phyloP scores from a whole-genome alignment of 23 red algal genomes.

The Chondrus crispus region DNA sequence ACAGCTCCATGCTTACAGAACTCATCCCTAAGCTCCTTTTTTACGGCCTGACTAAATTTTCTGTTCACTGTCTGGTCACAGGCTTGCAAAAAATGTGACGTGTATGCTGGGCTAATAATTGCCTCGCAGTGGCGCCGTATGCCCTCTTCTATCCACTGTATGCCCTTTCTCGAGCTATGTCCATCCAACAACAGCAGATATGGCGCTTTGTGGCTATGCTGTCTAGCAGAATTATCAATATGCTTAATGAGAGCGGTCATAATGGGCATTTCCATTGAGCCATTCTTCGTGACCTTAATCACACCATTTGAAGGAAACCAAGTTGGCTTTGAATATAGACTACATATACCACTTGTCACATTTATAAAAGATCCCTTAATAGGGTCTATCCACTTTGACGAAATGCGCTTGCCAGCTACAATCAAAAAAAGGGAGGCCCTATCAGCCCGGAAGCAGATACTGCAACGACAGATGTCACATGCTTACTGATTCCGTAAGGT shows the following conservation, averaged over 20 bases:
- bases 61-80: conserved; percentile 25
- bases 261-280: neutral
- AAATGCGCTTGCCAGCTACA: neutral
- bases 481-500: neutral
- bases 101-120: neutral
- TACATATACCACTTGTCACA: neutral
- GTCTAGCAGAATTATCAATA: neutral
- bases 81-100: neutral
- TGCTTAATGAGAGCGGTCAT: neutral
- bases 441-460: neutral
- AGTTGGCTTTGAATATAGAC: neutral
- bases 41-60: neutral
- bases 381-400: neutral
- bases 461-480: conserved; percentile 2
- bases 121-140: neutral
- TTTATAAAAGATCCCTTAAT: neutral
- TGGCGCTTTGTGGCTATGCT: neutral
- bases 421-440: conserved; percentile 6
- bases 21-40: neutral
- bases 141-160: neutral
- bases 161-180: neutral
- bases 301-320: conserved; percentile 11
- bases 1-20: neutral
- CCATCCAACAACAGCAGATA: neutral
- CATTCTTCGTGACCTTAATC: conserved; percentile 9